Base-by-base conservation (phyloP, 2,329 filamentous ascomycete genomes). In the Pezicula radicicola region DNA sequence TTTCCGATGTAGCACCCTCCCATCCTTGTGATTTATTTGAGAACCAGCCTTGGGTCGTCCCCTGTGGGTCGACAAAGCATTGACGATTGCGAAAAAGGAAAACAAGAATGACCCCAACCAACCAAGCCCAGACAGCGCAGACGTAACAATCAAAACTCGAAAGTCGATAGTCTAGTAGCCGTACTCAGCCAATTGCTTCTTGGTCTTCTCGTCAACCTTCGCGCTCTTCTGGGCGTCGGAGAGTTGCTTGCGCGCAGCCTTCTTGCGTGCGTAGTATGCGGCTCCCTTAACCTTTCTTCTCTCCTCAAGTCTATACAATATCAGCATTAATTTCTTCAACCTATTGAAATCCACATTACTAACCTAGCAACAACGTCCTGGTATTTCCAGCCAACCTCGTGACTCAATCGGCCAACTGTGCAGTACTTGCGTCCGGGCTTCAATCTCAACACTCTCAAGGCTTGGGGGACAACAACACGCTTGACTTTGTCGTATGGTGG, bases 331-430 rank as follows among this genome's bases (percentile, higher is more conserved):
- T 55, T 49, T 52, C 48, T 44, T n/a, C 8, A 42, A 10, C 55
- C 25, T 15, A 18, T 16, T 30, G 45, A 21, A 33, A 33, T 33
- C 9, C 37, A 37, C 12, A 49, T 33, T 57, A 88, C 91, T 71
- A 81, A 97, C 92, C 90, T 91, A 71, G 87, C 88, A 80, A 99
- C 94, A 72, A 99, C 92, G 75, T 97, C 93, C 85, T 97, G 89
- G 88, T 99, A 97, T 83, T 99, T 99, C 94, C 94, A 99, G 81
- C 94, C 94, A 72, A 97, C 94, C 83, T 99, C 94, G 79, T 97
- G 92, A 78, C 90, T 94, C 73, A 99, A 83, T 79, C 94, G 87
- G 68, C 94, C 94, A 67, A 99, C 93, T 64, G 92, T 96, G 89
- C 94, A 99, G 90, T 96, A 99, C 87, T 99, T 99, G 83, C 94